Conservation (phyloP, 2,329 filamentous ascomycete genomes). For the Verticillium klebahnii region DNA sequence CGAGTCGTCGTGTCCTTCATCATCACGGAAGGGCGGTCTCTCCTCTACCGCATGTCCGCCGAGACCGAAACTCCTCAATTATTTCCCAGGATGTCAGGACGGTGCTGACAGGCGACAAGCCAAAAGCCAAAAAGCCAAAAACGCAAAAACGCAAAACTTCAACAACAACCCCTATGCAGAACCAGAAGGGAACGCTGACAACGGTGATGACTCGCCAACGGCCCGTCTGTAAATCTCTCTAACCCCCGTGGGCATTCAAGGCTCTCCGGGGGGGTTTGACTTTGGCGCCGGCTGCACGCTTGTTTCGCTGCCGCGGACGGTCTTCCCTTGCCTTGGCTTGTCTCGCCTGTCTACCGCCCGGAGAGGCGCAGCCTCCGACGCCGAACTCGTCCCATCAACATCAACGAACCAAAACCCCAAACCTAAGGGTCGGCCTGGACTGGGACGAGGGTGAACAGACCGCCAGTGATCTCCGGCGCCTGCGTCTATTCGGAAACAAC, state of each 20-base stretch:
- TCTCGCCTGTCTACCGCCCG: background rate
- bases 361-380: background rate
- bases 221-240: background rate
- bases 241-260: background rate
- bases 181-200: background rate
- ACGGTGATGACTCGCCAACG: background rate
- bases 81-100: background rate
- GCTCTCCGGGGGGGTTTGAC: background rate
- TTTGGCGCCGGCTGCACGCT: background rate
- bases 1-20: background rate
- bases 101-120: background rate
- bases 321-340: background rate
- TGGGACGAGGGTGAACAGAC: background rate
- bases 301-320: background rate
- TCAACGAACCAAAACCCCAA: background rate
- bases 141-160: background rate
- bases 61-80: background rate
- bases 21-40: background rate
- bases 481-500: background rate
- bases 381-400: background rate
- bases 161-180: background rate
- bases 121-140: background rate
- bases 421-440: too few species aligned
- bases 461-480: background rate
- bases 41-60: background rate